These are phyloP conservation scores for Obba rivulosa DNA, from an alignment of 768 basidiomycete genomes.

Conservation along the genomic window DNA sequence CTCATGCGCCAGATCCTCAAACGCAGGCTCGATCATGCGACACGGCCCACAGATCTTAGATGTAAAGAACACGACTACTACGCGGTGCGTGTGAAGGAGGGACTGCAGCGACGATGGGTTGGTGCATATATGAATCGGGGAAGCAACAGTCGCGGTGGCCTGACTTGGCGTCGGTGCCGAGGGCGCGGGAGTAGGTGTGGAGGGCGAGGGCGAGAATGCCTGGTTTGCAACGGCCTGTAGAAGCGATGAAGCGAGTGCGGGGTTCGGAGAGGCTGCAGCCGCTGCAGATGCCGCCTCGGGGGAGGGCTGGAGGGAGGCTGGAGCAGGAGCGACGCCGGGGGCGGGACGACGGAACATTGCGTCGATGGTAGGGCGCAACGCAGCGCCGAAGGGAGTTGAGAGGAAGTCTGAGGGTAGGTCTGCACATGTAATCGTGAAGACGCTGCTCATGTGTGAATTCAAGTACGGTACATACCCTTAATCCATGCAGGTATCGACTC, in stretches of 20 bases:
- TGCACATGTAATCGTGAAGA: too few relatives aligned
- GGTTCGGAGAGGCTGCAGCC: constrained; percentile 34
- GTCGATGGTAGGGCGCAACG: constrained; percentile 87
- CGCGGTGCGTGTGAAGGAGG: constrained; percentile 60
- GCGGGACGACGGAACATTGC: constrained; percentile 71
- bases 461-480: constrained; percentile 70
- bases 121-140: constrained; percentile 66
- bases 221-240: constrained; percentile 53
- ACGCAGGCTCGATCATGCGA: constrained; percentile 76
- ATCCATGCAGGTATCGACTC: constrained; percentile 77
- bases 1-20: constrained; percentile 69
- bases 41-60: constrained; percentile 74
- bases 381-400: constrained; percentile 82
- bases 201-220: constrained; percentile 30
- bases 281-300: constrained; percentile 26
- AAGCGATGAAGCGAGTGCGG: constrained; percentile 47
- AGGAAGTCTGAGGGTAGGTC: constrained; percentile 81
- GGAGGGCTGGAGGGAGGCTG: constrained; percentile 25
- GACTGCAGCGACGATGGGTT: constrained; percentile 69
- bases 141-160: constrained; percentile 47
- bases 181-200: constrained; percentile 14
- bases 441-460: background rate
- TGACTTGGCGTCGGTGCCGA: constrained; percentile 22
- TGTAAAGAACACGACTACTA: constrained; percentile 80
- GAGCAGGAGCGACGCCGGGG: constrained; percentile 33